phyloP scores from a whole-genome alignment of 2,329 filamentous ascomycete genomes.

The Verticillium alfalfae region DNA sequence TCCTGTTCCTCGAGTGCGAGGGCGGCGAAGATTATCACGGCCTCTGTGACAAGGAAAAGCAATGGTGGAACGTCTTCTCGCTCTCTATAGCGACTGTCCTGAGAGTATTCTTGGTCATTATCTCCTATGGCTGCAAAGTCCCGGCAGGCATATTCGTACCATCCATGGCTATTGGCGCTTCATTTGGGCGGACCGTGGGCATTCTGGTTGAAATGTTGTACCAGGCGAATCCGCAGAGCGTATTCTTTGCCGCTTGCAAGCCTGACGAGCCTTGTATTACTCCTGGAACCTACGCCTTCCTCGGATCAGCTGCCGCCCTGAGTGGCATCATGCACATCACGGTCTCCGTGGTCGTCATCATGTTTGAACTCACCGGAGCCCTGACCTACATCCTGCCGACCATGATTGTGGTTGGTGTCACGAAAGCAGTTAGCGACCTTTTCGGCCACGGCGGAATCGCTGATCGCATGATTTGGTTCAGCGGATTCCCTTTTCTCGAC shows the following conservation, averaged over 20 bases:
- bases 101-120: conserved; percentile 79
- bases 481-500: conserved; percentile 92
- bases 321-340: conserved; percentile 99
- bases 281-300: conserved; percentile 91
- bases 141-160: conserved; percentile 97
- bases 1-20: conserved; percentile 90
- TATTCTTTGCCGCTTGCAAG: conserved; percentile 83
- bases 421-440: conserved; percentile 84
- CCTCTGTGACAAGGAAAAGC: conserved; percentile 74
- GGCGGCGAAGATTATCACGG: conserved; percentile 83
- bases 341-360: conserved; percentile 94
- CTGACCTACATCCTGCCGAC: conserved; percentile 95
- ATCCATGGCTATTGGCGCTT: conserved; percentile 94
- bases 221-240: conserved; percentile 73
- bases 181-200: conserved; percentile 89
- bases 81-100: conserved; percentile 75
- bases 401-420: conserved; percentile 98
- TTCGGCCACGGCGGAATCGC: conserved; percentile 97
- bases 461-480: conserved; percentile 98
- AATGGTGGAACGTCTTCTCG: conserved; percentile 73
- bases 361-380: conserved; percentile 98
- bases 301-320: conserved; percentile 85
- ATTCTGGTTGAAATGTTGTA: conserved; percentile 89
- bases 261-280: conserved; percentile 95
- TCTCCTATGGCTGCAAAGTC: conserved; percentile 97